These are phyloP conservation scores for Aureobasidium sp. DNA, from an alignment of 2,329 filamentous ascomycete genomes.

Conservation along the genomic window DNA sequence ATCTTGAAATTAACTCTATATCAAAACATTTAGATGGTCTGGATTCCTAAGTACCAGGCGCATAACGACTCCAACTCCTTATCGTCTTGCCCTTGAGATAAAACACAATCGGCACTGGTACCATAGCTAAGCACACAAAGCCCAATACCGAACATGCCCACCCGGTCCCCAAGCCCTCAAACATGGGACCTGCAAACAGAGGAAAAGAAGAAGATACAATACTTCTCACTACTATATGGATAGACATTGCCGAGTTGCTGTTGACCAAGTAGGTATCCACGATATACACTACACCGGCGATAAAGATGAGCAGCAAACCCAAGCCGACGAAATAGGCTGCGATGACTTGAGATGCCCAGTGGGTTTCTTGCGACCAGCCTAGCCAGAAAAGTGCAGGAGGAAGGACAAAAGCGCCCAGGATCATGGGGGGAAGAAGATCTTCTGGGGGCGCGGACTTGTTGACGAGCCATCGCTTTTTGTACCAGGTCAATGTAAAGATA, in stretches of 20 bases:
- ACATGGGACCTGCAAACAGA: conserved; percentile 28
- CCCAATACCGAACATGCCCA: conserved; percentile 27
- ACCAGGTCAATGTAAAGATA: conserved; percentile 29
- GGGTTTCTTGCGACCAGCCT: conserved; percentile 37
- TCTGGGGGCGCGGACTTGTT: conserved; percentile 30
- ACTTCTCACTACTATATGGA: conserved; percentile 12
- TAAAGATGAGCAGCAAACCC: conserved; percentile 39
- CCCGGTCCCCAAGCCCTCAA: conserved; percentile 24
- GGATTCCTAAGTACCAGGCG: neutral
- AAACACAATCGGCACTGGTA: conserved; percentile 20
- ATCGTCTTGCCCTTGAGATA: conserved; percentile 23
- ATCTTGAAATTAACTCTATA: too few species aligned
- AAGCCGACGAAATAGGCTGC: conserved; percentile 34
- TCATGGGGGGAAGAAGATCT: conserved; percentile 40
- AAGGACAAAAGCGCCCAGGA: conserved; percentile 43
- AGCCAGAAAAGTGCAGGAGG: conserved; percentile 46
- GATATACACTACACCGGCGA: conserved; percentile 38
- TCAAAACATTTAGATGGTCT: neutral
- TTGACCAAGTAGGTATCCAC: conserved; percentile 37
- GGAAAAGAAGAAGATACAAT: conserved; percentile 20
- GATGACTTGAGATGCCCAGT: conserved; percentile 38
- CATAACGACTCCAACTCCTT: conserved; percentile 13
- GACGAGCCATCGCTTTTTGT: conserved; percentile 4
- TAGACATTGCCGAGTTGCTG: conserved; percentile 24
- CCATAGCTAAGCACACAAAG: conserved; percentile 23